Base-by-base conservation (phyloP, 306 rosid species). In the Lupinus albus region DNA sequence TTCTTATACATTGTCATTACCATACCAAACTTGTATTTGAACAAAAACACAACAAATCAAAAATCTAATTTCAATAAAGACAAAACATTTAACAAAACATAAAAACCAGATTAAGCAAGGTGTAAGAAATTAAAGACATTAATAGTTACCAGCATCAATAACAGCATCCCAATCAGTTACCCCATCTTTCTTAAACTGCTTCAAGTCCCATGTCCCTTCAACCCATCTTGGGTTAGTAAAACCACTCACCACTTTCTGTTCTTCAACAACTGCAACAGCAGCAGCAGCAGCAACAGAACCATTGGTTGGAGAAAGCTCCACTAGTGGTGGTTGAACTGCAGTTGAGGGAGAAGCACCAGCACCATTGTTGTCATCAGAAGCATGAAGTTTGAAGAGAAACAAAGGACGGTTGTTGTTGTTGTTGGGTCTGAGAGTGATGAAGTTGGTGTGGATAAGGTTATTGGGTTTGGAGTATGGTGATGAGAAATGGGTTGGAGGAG, bases 121-220 rank as follows among this genome's bases (percentile, higher is more conserved):
- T 14, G 79, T 17, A 62, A 8, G 3, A 20, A 68, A 51, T 36
- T 30, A 46, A 82, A 32, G 68, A 78, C 12, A 36, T 79, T 74
- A 93, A 97, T 97, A 39, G 44, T 80, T 74, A 93, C 98, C 98
- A 39, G 96, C 94, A 79, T 89, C 98, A 64, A 93, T 93, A 49
- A 93, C 96, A 81, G 96, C 86, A 79, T 93, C 97, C 98, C 98
- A 93, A 58, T 93, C 94, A 8, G 90, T 84, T 13, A 46, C 79
- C 2, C 94, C 94, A 78, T 79, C 74, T 44, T 88, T 93, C 87
- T 58, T 79, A 74, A 89, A 93, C 85, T 86, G 97, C 81, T 70
- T 89, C 96, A 93, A 76, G 68, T 93, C 94, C 98, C 98, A 93
- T n/a, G 94, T 88, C 60, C 98, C 98, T 45, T 66, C 79, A 20